These are phyloP conservation scores for Penicillium canariense DNA, from an alignment of 495 filamentous ascomycete species.

Conservation along the genomic window DNA sequence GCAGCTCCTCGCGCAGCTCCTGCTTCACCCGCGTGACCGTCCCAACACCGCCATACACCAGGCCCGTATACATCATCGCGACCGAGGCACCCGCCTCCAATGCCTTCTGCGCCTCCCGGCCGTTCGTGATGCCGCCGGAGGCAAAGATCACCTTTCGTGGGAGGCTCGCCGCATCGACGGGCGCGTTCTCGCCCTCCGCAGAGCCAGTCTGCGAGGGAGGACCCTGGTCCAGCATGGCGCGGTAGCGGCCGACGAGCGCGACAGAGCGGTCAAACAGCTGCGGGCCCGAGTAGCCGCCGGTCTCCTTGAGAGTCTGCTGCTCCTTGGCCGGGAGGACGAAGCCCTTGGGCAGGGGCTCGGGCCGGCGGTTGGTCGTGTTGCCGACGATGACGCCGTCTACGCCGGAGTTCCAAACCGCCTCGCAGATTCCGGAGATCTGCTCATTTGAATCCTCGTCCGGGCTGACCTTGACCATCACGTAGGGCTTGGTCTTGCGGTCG, in stretches of 20 bases:
- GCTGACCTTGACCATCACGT: slow-evolving; percentile 94
- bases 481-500: slow-evolving; percentile 68
- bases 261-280: slow-evolving; percentile 78
- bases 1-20: slow-evolving; percentile 68
- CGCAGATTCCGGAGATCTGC: slow-evolving; percentile 82
- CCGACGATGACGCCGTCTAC: slow-evolving; percentile 97
- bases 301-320: slow-evolving; percentile 63
- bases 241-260: slow-evolving; percentile 73
- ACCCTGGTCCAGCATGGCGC: slow-evolving; percentile 63
- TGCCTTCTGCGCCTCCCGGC: slow-evolving; percentile 72
- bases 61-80: slow-evolving; percentile 78
- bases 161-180: slow-evolving; percentile 17
- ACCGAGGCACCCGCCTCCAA: slow-evolving; percentile 84
- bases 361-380: slow-evolving; percentile 86
- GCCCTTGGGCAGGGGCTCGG: slow-evolving; percentile 62
- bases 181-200: slow-evolving; percentile 11
- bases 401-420: slow-evolving; percentile 77
- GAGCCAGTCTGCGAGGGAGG: slow-evolving; percentile 19
- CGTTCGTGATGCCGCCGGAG: slow-evolving; percentile 84
- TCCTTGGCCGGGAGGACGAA: slow-evolving; percentile 65
- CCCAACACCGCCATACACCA: slow-evolving; percentile 83
- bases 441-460: slow-evolving; percentile 85
- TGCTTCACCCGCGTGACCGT: slow-evolving; percentile 82
- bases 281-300: slow-evolving; percentile 88
- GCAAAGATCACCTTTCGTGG: slow-evolving; percentile 84